phyloP scores from a whole-genome alignment of 768 basidiomycete genomes.

The Suillus ampliporus region DNA sequence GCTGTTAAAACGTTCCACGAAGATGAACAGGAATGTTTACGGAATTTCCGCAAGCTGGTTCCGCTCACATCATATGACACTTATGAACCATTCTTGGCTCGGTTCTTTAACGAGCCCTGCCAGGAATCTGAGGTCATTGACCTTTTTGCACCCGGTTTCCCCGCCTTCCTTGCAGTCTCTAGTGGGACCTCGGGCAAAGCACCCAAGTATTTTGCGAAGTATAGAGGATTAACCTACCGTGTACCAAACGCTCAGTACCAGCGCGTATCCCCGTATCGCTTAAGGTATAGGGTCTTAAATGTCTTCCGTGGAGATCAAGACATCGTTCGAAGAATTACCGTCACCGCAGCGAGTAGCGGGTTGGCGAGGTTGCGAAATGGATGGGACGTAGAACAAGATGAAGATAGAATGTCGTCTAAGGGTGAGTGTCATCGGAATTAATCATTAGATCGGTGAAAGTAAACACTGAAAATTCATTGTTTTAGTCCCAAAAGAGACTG shows the following conservation, averaged over 20 bases:
- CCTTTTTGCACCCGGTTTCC: slow-evolving; percentile 21
- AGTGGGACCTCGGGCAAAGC: slow-evolving; percentile 20
- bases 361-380: slow-evolving; percentile 11
- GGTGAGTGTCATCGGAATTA: background rate
- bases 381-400: slow-evolving; percentile 20
- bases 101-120: slow-evolving; percentile 18
- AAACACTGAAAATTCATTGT: background rate
- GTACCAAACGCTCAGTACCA: background rate
- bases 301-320: background rate
- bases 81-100: slow-evolving; percentile 17
- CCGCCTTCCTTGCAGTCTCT: slow-evolving; percentile 16
- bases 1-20: background rate
- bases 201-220: slow-evolving; percentile 17
- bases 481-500: slow-evolving; percentile 18
- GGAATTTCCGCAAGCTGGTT: slow-evolving; percentile 21
- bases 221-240: background rate
- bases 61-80: slow-evolving; percentile 17
- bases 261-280: background rate
- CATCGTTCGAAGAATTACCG: slow-evolving; percentile 15
- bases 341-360: slow-evolving; percentile 10
- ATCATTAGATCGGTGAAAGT: too few relatives aligned
- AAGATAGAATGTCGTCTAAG: slow-evolving; percentile 12
- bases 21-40: background rate
- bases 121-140: slow-evolving; percentile 16
- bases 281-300: background rate